Evolutionary conservation across 116 monocot genomes (phyloP), one percentile per base, ranked within the genome.

Genomic region (Cymodocea nodosa): DNA sequence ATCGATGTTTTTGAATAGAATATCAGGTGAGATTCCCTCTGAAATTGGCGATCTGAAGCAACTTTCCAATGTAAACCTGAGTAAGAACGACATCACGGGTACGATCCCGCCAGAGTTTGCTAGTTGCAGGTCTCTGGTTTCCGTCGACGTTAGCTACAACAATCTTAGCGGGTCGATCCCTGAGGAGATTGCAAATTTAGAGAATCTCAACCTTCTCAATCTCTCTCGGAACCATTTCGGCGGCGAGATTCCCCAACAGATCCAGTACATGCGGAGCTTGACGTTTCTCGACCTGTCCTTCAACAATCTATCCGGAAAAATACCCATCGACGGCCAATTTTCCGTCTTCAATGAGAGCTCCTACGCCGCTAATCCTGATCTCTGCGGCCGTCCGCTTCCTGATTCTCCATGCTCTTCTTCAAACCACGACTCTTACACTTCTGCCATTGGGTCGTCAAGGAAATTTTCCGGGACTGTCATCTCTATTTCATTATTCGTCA

Each of bases 281-380:
- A 85, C 88, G 1, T 72, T 71, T 7, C 80, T 97, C 23, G 97
- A 97, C n/a, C 85, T 97, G 50, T 97, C 97, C 16, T 86, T 71
- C 77, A 97, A 97, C 68, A 68, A 75, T 30, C 63, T 97, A 50
- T 78, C 71, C 4, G 97, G 97, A 11, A 50, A 36, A 7, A 76
- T 97, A 64, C 88, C 92, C 5, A 15, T 19, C 14, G 76, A 78
- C 54, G 97, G 92, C 15, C 97, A 87, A 73, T 86, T 88, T 53
- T 74, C 78, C 52, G 88, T 91, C 48, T 97, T 97, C 78, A 86
- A 97, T 60, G 78, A 55, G 57, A 85, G 81, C 69, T 79, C 83
- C 34, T 97, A 88, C 69, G 75, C 40, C 9, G 90, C 85, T 8
- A 97, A 97, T 67, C 88, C 92, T 35, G 52, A 67, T 22, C 83